These are phyloP conservation scores for Syzygium aromaticum DNA, from an alignment of 345 rosid species.

Conservation along the genomic window DNA sequence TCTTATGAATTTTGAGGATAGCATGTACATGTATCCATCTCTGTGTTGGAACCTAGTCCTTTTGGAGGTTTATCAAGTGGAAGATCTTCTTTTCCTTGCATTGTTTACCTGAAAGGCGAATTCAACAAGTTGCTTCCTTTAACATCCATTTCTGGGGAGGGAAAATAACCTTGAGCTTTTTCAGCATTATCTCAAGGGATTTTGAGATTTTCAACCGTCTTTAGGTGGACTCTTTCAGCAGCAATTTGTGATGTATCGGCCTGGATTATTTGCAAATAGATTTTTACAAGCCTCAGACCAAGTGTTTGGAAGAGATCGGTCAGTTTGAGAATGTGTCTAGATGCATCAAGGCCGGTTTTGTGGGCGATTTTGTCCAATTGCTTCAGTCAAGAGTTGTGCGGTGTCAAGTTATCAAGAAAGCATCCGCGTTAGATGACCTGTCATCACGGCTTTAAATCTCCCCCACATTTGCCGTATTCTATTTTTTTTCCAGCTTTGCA, in stretches of 20 bases:
- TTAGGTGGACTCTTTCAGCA: not conserved
- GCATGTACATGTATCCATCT: not conserved
- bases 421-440: not conserved
- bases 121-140: not conserved
- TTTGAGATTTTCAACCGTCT: not conserved
- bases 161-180: not conserved
- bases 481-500: not conserved
- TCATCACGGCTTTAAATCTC: not conserved
- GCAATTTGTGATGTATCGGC: not conserved
- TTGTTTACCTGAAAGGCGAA: not conserved
- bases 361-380: not conserved
- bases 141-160: not conserved
- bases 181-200: not conserved
- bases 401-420: not conserved
- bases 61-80: not conserved
- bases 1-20: not conserved
- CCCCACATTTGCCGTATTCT: not conserved
- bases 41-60: not conserved
- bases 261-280: not conserved
- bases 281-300: not conserved
- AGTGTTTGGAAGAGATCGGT: not conserved
- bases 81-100: not conserved
- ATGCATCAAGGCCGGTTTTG: not conserved
- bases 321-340: not conserved
- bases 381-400: not conserved